A percentile compares a stretch with the other conserved stretches of the same genome.
These are phyloP conservation scores for Ophiostoma australiae DNA, from an alignment of 2,329 filamentous ascomycete genomes.

Conservation along the genomic window DNA sequence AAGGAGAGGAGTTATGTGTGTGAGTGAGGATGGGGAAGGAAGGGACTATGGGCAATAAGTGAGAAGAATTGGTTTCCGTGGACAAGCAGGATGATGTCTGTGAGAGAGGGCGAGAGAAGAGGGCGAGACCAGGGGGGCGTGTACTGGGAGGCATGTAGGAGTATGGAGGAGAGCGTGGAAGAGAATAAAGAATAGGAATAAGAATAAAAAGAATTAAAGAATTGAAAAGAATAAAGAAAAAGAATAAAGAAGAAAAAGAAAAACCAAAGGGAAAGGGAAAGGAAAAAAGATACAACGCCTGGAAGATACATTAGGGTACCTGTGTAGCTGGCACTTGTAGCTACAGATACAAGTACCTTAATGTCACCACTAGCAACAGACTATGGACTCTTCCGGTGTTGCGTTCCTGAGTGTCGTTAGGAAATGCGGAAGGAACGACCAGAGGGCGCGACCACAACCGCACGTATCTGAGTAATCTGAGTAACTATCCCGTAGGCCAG, in stretches of 20 bases:
- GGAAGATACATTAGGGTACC: not conserved
- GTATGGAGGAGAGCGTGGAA: slow-evolving; percentile 20
- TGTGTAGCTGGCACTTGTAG: not conserved
- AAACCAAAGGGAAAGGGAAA: not conserved
- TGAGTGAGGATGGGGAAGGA: slow-evolving; percentile 12
- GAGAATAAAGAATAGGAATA: slow-evolving; percentile 4
- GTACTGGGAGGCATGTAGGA: slow-evolving; percentile 29
- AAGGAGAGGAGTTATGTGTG: slow-evolving; percentile 22
- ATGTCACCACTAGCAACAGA: slow-evolving; percentile 16
- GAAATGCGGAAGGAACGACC: slow-evolving; percentile 23
- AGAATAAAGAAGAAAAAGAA: not conserved
- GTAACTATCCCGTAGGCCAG: not conserved
- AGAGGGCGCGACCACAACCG: slow-evolving; percentile 5
- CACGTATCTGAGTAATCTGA: not conserved
- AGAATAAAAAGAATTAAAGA: slow-evolving; percentile 18
- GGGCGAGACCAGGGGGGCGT: slow-evolving; percentile 25
- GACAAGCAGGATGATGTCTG: slow-evolving; percentile 20
- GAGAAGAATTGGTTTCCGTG: slow-evolving; percentile 18
- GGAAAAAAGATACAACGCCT: not conserved
- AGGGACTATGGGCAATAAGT: slow-evolving; percentile 22
- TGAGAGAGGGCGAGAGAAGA: slow-evolving; percentile 26
- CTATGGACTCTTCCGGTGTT: slow-evolving; percentile 15
- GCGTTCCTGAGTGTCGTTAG: slow-evolving; percentile 20
- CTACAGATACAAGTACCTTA: not conserved
- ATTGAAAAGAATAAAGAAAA: slow-evolving; percentile 16